Evolutionary conservation across 1,139 yeast genomes (phyloP).

Genomic region (Saccharomyces hybrid): DNA sequence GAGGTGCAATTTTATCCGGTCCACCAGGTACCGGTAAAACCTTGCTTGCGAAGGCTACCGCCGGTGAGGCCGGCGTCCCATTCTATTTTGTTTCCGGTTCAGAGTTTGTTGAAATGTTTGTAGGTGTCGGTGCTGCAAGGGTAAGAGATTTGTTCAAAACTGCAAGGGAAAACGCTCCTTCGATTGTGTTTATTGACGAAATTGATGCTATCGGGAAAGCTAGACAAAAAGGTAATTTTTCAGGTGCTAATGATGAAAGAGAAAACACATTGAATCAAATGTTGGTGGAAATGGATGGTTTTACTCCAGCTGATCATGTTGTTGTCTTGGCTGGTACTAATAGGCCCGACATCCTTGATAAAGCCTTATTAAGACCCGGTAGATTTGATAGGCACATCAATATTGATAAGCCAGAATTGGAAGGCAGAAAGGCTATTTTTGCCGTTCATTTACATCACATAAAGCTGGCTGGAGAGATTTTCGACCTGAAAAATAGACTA

Average conservation of each 20-base stretch:
- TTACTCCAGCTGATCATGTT: constrained; percentile 63
- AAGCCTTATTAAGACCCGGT: constrained; percentile 74
- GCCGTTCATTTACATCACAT: constrained; percentile 59
- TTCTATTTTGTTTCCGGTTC: constrained; percentile 77
- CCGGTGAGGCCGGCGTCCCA: constrained; percentile 82
- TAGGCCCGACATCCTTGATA: constrained; percentile 70
- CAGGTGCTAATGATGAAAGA: constrained; percentile 71
- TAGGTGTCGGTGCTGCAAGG: constrained; percentile 76
- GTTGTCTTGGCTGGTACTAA: constrained; percentile 81
- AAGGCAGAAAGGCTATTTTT: constrained; percentile 70
- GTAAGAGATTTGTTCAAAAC: constrained; percentile 75
- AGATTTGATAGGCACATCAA: constrained; percentile 73
- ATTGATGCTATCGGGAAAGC: constrained; percentile 82
- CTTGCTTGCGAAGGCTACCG: constrained; percentile 71
- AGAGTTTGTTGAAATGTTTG: constrained; percentile 76
- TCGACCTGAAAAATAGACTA: constrained; percentile 58
- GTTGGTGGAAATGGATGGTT: constrained; percentile 81
- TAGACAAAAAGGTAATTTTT: constrained; percentile 50
- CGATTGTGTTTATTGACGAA: constrained; percentile 74
- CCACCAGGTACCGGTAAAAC: constrained; percentile 90
- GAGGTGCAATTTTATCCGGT: constrained; percentile 77
- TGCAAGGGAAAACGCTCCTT: constrained; percentile 74
- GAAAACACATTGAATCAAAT: constrained; percentile 74
- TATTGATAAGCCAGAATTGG: constrained; percentile 67
- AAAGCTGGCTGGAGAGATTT: constrained; percentile 47